Base-by-base conservation (phyloP, 352 stramenopile species). In the Pelagophyceae sp. region DNA sequence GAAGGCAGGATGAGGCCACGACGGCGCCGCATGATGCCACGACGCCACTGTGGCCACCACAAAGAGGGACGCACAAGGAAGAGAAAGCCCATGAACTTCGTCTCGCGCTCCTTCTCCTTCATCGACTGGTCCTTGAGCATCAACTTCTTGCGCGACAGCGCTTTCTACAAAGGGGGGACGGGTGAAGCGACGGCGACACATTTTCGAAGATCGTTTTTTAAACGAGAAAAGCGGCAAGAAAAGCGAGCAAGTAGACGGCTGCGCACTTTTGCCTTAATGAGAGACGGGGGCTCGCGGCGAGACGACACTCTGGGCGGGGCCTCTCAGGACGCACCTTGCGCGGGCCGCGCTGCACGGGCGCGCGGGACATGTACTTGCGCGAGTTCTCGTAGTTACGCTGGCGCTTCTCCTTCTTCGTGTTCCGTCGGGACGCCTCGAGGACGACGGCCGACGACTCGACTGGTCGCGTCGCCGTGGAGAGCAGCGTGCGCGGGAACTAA, bases 401-500 rank as follows among this genome's bases (percentile, higher is more conserved):
- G 15, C 67, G 67, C 38, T 74, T 74, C 38, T 74, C 67, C 67
- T 74, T 74, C 67, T 74, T 74, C 35, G 67, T 74, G 67, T 74
- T 74, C 27, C 67, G 67, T 31, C 67, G 67, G 67, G 35, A 74
- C 15, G 67, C 33, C 67, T 60, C 11, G 11, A 35, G 15, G 60
- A 54, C 45, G 45, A 23, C 23, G 45, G 11, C 45, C 11, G 45
- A 11, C 11, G 45, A 11, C 45, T 11, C 45, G 11, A 23, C 11
- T 54, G 45, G 11, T 54, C 45, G 45, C 11, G 45, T 54, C 45
- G 45, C 45, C 45, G 23, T 11, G 11, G 45, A 11, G 23, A 23
- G 11, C 11, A 23, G 11, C 11, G 45, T 23, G 11, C 45, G 45
- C 45, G 45, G 45, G 11, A 54, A 23, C 45, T 54, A 54, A 54